Base-by-base conservation (phyloP, 108 stramenopile genomes). In the Cyclostephanos tholiformis region DNA sequence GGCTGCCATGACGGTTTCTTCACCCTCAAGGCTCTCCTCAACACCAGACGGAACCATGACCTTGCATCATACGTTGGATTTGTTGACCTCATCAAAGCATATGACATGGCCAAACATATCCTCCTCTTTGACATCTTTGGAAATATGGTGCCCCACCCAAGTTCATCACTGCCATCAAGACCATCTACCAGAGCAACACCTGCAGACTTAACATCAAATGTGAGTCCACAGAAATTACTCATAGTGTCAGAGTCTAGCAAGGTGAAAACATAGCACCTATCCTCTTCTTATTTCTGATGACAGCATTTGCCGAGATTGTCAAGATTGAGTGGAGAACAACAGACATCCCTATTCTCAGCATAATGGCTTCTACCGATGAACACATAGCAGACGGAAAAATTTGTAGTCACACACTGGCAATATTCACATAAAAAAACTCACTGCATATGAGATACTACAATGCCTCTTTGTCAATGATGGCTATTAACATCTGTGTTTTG, bases 31-130 rank as follows among this genome's bases (percentile, higher is more conserved):
- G 19, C 63, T 7, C 53, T 66, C 4, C 63, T 65, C 2, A 50
- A 74, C 63, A 39, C 43, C 36, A 36, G 36, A 36, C 36, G 6
- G 6, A 36, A 36, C 36, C 36, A 36, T 6, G 36, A 36, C 36
- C 36, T 36, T 36, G 4, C 48, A 20, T 4, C 55, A 16, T 25
- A 30, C 56, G 63, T 65, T 12, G 51, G 23, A 0, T 75, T 68
- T 44, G 56, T 58, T 1, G 74, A 65, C 29, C 17, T 74, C 0
- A 65, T 74, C 22, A 74, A 74, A 66, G 74, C 74, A 17, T 67
- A 41, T 25, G 74, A 75, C 56, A 63, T 66, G 27, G 53, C 39
- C 41, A 58, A 68, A 53, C 74, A 63, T 26, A 36, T 51, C 49
- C 67, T 9, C 50, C 55, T n/a, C 5, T 25, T 43, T 14, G 20